A percentile compares a stretch with the other conserved stretches of the same genome.
Evolutionary conservation across 306 rosid species (phyloP).

Genomic region (Quercus gilva): DNA sequence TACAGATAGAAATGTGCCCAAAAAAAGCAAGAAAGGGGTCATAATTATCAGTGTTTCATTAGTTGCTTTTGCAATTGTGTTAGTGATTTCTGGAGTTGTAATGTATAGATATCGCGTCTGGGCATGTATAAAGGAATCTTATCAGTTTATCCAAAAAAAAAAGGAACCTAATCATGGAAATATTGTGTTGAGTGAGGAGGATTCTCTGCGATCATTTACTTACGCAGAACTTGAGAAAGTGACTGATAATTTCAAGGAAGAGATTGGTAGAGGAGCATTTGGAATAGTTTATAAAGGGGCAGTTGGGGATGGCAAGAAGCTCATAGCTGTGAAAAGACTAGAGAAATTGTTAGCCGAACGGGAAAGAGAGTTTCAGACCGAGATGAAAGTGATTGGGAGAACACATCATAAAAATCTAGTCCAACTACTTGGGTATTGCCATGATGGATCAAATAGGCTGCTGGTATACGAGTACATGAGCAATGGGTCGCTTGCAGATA

Average conservation of each 20-base stretch:
- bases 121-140: neutral
- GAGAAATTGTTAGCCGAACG: slow-evolving; percentile 9
- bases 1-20: neutral
- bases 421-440: slow-evolving; percentile 20
- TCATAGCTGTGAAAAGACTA: slow-evolving; percentile 22
- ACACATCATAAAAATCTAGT: slow-evolving; percentile 20
- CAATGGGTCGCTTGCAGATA: slow-evolving; percentile 31
- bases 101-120: neutral
- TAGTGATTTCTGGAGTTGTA: neutral
- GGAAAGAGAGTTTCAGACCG: no score
- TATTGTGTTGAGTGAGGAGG: slow-evolving; percentile 2
- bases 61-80: slow-evolving; percentile 7
- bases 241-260: slow-evolving; percentile 28
- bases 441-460: slow-evolving; percentile 19
- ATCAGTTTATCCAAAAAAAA: neutral
- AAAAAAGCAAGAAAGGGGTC: neutral
- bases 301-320: neutral
- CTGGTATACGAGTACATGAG: slow-evolving; percentile 31
- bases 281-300: slow-evolving; percentile 28
- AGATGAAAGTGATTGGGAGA: no score
- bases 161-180: neutral
- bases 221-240: neutral
- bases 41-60: neutral
- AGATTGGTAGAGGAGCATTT: slow-evolving; percentile 28
- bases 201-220: slow-evolving; percentile 1